Percentiles rank a stretch among this genome's conserved stretches.
Evolutionary conservation across 1,284 basidiomycete species (phyloP).

Genomic region (Neotropicomus parvogracilis): DNA sequence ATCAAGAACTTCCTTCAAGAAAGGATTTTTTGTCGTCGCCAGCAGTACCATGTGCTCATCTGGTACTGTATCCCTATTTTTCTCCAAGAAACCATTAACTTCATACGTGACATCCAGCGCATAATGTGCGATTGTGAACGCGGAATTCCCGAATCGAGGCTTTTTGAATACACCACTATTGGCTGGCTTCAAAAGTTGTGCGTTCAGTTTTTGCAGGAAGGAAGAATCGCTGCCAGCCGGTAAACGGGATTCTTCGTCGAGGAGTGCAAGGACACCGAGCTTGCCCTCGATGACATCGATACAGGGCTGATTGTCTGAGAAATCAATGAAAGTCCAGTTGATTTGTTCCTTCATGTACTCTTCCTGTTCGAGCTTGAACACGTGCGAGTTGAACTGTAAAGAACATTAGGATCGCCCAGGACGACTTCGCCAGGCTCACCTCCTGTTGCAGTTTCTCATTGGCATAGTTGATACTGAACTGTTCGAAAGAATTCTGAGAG

Average conservation of each 20-base stretch:
- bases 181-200: conserved; percentile 81
- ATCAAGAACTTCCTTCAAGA: conserved; percentile 94
- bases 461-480: conserved; percentile 99
- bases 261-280: conserved; percentile 89
- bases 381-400: conserved; percentile 90
- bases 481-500: conserved; percentile 91
- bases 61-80: conserved; percentile 98
- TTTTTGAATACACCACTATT: conserved; percentile 95
- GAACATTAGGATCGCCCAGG: conserved; percentile 19
- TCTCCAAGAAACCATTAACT: conserved; percentile 97
- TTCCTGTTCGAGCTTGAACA: conserved; percentile 99
- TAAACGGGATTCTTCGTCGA: conserved; percentile 97
- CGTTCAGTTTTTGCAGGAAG: conserved; percentile 92
- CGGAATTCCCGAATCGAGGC: conserved; percentile 93
- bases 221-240: conserved; percentile 92
- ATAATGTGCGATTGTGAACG: conserved; percentile 98
- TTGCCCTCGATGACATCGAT: conserved; percentile 99
- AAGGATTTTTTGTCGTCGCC: conserved; percentile 82
- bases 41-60: conserved; percentile 94
- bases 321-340: conserved; percentile 99
- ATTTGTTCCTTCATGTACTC: conserved; percentile 99
- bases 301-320: conserved; percentile 97
- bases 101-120: conserved; percentile 98
- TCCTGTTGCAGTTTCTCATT: conserved; percentile 98
- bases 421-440: conserved; percentile 41